Evolutionary conservation across 345 rosid species (phyloP).

Genomic region (Lumnitzera littorea): DNA sequence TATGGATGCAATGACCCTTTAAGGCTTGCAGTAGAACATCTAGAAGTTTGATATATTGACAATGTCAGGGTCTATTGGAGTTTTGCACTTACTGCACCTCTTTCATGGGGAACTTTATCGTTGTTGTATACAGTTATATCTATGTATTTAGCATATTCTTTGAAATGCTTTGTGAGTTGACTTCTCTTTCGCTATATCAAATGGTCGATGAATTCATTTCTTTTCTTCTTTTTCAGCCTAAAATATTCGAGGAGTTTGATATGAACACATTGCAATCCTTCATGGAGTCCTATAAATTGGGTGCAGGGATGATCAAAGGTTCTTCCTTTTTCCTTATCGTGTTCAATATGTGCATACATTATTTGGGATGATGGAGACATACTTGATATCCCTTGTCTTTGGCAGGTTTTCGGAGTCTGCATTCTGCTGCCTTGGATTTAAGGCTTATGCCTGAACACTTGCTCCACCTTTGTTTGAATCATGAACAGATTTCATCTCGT

Average conservation of each 20-base stretch:
- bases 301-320: constrained; percentile 74
- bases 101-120: too few relatives aligned
- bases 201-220: background rate
- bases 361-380: background rate
- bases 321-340: constrained; percentile 4
- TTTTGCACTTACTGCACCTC: too few relatives aligned
- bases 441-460: constrained; percentile 79
- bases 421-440: constrained; percentile 58
- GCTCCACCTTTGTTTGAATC: constrained; percentile 64
- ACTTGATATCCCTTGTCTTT: constrained; percentile 8
- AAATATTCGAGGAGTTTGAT: constrained; percentile 39
- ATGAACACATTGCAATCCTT: constrained; percentile 56
- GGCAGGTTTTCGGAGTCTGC: constrained; percentile 58
- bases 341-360: background rate
- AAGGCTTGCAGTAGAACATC: too few relatives aligned
- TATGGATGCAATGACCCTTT: too few relatives aligned
- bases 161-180: background rate
- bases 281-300: constrained; percentile 56
- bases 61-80: too few relatives aligned
- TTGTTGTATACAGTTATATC: too few relatives aligned
- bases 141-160: background rate
- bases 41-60: too few relatives aligned
- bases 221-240: constrained; percentile 42
- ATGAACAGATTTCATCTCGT: constrained; percentile 35
- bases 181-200: background rate